Percentiles rank a stretch among this genome's conserved stretches.
phyloP scores from a whole-genome alignment of 176 grass and related monocot genomes.

The Puccinellia tenuiflora region DNA sequence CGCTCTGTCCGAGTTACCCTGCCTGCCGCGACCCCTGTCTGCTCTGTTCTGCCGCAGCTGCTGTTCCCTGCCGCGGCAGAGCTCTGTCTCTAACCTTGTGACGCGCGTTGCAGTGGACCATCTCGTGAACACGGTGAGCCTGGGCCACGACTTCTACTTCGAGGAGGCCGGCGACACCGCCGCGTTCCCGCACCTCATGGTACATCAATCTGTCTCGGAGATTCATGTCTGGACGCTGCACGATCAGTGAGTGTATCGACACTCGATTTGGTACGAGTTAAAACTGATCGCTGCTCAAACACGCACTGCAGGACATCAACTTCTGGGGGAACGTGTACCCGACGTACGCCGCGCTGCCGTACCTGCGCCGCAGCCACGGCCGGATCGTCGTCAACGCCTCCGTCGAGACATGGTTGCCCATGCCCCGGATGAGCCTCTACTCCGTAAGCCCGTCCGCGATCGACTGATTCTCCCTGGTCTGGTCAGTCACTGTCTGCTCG shows the following conservation, averaged over 20 bases:
- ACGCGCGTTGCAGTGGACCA: constrained; percentile 52
- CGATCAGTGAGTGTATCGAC: too few species aligned
- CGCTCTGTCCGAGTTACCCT: too few species aligned
- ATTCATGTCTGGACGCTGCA: too few species aligned
- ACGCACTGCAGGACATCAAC: constrained; percentile 56
- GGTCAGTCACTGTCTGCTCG: too few species aligned
- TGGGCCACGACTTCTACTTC: constrained; percentile 76
- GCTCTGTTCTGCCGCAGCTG: background rate
- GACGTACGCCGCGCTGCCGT: constrained; percentile 64
- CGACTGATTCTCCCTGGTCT: too few species aligned
- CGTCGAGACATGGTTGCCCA: constrained; percentile 79
- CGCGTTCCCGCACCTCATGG: constrained; percentile 86
- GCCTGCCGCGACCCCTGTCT: background rate
- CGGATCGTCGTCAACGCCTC: constrained; percentile 80
- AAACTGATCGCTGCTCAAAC: too few species aligned
- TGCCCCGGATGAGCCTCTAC: constrained; percentile 88
- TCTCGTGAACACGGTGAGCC: constrained; percentile 86
- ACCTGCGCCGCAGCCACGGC: constrained; percentile 56
- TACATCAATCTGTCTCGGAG: background rate
- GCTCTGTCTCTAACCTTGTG: background rate
- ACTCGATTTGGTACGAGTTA: too few species aligned
- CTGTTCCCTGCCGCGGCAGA: background rate
- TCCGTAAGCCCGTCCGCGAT: too few species aligned
- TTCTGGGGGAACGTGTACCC: constrained; percentile 98
- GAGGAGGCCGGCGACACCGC: constrained; percentile 75